phyloP scores from a whole-genome alignment of 2,329 filamentous ascomycete species.

The Claviceps fusiformis region DNA sequence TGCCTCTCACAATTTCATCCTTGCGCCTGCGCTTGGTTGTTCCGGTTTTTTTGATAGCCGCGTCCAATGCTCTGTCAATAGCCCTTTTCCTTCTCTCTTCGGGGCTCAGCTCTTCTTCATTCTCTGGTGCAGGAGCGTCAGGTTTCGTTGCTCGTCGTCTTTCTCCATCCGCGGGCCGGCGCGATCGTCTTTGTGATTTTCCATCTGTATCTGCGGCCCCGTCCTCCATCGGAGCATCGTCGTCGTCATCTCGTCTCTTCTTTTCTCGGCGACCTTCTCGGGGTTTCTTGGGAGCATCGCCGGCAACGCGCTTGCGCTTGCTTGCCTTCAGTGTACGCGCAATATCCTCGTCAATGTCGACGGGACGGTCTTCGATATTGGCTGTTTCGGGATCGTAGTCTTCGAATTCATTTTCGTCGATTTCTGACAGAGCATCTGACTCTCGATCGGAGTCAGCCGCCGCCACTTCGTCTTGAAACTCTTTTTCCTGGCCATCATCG shows the following conservation, averaged over 20 bases:
- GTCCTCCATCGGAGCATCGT: conserved; percentile 34
- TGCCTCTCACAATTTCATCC: conserved; percentile 64
- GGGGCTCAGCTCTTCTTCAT: conserved; percentile 68
- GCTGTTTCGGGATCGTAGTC: conserved; percentile 54
- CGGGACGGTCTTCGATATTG: conserved; percentile 47
- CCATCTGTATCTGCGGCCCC: conserved; percentile 31
- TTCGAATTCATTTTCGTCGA: conserved; percentile 56
- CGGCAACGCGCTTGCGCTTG: conserved; percentile 52
- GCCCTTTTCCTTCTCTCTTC: conserved; percentile 75
- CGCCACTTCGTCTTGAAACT: conserved; percentile 26
- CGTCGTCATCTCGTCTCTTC: conserved; percentile 38
- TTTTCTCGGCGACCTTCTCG: conserved; percentile 61
- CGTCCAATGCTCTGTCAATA: conserved; percentile 77
- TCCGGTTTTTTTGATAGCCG: conserved; percentile 67
- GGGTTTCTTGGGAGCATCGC: conserved; percentile 56
- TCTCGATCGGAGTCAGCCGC: conserved; percentile 38
- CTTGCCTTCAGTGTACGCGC: conserved; percentile 49
- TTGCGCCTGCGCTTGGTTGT: conserved; percentile 59
- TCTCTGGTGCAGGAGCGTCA: conserved; percentile 44
- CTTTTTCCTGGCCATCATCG: conserved; percentile 28
- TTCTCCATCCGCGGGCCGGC: conserved; percentile 30
- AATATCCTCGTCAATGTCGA: conserved; percentile 55
- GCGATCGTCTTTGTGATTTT: conserved; percentile 33
- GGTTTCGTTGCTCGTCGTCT: conserved; percentile 29
- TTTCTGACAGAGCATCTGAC: conserved; percentile 49